Conservation (phyloP, 192 early-diverging fungal species). For the Backusella mclennaniae region DNA sequence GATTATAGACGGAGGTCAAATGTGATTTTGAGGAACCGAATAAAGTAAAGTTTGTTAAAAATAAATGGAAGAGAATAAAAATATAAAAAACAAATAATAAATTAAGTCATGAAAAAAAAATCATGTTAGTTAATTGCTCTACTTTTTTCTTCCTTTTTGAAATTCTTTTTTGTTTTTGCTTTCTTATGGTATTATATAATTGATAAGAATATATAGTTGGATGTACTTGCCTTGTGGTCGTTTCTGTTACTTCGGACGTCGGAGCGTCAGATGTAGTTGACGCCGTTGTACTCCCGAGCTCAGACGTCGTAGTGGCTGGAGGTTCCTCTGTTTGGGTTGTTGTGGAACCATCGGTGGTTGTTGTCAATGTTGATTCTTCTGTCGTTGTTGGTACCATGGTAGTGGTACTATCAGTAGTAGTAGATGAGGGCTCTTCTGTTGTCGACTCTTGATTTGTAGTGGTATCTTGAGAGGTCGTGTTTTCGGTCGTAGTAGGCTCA, state of each 20-base stretch:
- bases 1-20: constrained; percentile 4
- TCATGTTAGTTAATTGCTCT: not conserved
- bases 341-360: not conserved
- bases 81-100: not conserved
- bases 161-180: not conserved
- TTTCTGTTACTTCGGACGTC: not conserved
- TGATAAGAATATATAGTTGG: not conserved
- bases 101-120: not conserved
- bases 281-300: not conserved
- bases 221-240: not conserved
- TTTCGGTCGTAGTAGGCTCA: not conserved
- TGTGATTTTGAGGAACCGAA: not conserved
- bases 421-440: no score
- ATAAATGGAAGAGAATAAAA: not conserved
- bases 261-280: not conserved
- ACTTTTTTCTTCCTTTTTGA: not conserved
- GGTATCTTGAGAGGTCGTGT: not conserved
- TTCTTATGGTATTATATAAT: not conserved
- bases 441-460: not conserved
- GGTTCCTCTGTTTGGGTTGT: not conserved
- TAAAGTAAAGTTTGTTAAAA: not conserved
- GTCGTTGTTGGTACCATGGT: not conserved
- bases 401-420: not conserved
- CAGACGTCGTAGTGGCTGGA: constrained; percentile 1
- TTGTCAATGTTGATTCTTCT: not conserved